Conservation (phyloP, 2,329 filamentous ascomycete species). For the Cordyceps militaris region DNA sequence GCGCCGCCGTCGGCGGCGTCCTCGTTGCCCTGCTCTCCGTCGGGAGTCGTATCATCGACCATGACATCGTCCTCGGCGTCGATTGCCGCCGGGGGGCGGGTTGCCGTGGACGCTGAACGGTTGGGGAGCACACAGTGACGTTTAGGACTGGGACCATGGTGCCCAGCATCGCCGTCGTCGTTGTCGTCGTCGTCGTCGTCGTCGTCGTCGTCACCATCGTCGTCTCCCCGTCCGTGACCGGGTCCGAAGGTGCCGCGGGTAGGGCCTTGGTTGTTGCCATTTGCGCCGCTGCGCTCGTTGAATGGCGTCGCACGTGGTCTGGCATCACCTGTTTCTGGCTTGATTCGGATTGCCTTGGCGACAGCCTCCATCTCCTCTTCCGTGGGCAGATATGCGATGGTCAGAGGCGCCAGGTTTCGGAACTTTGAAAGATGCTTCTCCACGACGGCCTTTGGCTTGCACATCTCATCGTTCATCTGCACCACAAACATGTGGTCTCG, state of each 20-base stretch:
- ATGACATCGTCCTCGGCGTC: not conserved
- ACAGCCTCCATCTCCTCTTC: not conserved
- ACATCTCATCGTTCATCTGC: slow-evolving; percentile 22
- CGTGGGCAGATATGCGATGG: not conserved
- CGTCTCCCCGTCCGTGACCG: too few species aligned
- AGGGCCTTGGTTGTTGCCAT: not conserved
- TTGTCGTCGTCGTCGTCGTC: not conserved
- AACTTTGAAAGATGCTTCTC: slow-evolving; percentile 16
- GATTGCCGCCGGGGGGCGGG: not conserved
- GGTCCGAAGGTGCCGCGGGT: not conserved
- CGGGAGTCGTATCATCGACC: not conserved
- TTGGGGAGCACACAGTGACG: too few species aligned
- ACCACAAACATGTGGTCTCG: slow-evolving; percentile 25
- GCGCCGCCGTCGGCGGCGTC: too few species aligned
- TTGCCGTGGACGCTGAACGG: not conserved
- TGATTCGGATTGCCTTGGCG: not conserved
- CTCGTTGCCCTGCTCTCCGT: not conserved
- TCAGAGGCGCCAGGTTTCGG: slow-evolving; percentile 18
- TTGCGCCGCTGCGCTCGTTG: not conserved
- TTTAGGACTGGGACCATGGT: too few species aligned
- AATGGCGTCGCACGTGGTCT: not conserved
- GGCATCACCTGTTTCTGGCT: not conserved
- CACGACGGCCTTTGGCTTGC: slow-evolving; percentile 15
- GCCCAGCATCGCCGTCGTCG: too few species aligned
- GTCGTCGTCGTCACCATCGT: not conserved